Percentiles rank a stretch among this genome's conserved stretches.
Conservation (phyloP, 768 basidiomycete genomes). For the Serpula lacrymans region DNA sequence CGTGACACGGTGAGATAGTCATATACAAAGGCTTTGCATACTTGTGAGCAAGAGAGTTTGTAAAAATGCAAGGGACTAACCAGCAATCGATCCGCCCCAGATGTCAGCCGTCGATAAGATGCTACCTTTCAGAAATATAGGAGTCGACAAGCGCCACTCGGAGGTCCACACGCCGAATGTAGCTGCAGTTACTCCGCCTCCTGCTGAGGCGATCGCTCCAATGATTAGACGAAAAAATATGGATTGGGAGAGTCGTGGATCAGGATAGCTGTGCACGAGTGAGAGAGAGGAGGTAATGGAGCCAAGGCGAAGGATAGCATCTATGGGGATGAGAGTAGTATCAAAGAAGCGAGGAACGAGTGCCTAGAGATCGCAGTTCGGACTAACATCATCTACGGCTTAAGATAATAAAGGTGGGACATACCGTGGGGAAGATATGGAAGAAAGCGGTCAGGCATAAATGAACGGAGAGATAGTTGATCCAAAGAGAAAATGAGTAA, state of each 20-base stretch:
- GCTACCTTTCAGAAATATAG: conserved; percentile 44
- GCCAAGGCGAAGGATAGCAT: conserved; percentile 44
- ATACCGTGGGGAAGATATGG: conserved; percentile 34
- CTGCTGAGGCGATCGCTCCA: conserved; percentile 44
- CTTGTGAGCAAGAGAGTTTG: too few relatives aligned
- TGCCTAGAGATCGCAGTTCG: conserved; percentile 19
- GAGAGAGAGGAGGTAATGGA: conserved; percentile 35
- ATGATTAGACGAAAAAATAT: conserved; percentile 45
- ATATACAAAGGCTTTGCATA: too few relatives aligned
- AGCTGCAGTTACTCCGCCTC: conserved; percentile 42
- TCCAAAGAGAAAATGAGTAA: conserved; percentile 41
- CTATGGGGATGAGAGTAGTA: conserved; percentile 46
- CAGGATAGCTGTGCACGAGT: conserved; percentile 17
- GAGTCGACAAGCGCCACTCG: conserved; percentile 44
- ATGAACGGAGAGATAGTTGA: conserved; percentile 48
- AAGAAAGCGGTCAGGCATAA: conserved; percentile 42
- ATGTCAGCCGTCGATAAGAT: too few relatives aligned
- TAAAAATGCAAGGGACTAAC: too few relatives aligned
- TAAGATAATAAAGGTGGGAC: conserved; percentile 9
- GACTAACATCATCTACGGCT: neutral
- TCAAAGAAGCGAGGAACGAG: conserved; percentile 35
- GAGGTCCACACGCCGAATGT: conserved; percentile 42
- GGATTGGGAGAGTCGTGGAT: conserved; percentile 35
- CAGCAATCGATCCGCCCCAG: too few relatives aligned
- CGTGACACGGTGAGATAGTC: too few relatives aligned